Evolutionary conservation across 495 filamentous ascomycete species (phyloP).

Genomic region (Peziza echinospora): DNA sequence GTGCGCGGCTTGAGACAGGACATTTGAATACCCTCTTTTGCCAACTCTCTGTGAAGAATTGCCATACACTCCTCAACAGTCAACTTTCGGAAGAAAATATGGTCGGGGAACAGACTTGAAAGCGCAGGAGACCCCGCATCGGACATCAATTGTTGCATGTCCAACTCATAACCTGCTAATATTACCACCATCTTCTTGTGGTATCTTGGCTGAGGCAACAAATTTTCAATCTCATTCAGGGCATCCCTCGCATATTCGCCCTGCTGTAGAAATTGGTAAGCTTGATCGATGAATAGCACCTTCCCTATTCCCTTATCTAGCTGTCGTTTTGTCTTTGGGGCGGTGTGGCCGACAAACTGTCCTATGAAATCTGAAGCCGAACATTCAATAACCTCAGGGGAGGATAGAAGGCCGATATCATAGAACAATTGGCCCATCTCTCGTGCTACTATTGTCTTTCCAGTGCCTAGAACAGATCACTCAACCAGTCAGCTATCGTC

Average conservation of each 20-base stretch:
- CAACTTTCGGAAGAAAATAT: no score
- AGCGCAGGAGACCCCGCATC: no score
- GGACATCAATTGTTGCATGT: constrained; percentile 55
- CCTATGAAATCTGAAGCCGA: constrained; percentile 40
- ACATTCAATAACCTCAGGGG: constrained; percentile 31
- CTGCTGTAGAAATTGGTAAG: constrained; percentile 34
- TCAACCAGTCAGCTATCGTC: not conserved
- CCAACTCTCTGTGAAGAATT: no score
- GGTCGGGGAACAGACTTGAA: no score
- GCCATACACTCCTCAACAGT: no score
- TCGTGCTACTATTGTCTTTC: constrained; percentile 47
- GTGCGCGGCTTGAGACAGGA: no score
- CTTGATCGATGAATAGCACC: constrained; percentile 44
- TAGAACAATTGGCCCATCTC: constrained; percentile 54
- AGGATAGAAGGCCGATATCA: constrained; percentile 38
- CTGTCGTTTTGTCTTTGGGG: constrained; percentile 24
- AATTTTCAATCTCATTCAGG: constrained; percentile 51
- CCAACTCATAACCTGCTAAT: constrained; percentile 47
- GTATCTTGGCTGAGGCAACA: constrained; percentile 40
- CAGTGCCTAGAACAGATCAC: constrained; percentile 31
- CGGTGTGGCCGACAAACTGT: constrained; percentile 31
- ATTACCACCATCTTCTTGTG: constrained; percentile 47
- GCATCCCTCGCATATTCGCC: constrained; percentile 45
- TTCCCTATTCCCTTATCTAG: constrained; percentile 31
- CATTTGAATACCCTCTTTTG: no score